These are phyloP conservation scores for Strobilomyces echinocephalus DNA, from an alignment of 768 basidiomycete genomes.

Conservation along the genomic window DNA sequence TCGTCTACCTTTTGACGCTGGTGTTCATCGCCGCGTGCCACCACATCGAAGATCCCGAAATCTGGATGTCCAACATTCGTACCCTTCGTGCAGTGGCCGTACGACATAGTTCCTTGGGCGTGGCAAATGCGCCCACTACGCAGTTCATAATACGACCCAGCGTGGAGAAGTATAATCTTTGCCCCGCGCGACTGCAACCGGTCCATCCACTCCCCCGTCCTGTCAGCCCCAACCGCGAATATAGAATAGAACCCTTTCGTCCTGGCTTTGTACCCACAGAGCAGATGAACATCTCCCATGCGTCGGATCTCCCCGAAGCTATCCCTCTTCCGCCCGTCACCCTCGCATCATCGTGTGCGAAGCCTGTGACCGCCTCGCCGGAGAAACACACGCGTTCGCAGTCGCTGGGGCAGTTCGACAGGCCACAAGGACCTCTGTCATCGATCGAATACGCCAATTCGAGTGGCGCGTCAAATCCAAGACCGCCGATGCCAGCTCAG, in stretches of 20 bases:
- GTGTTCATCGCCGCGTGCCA: conserved; percentile 41
- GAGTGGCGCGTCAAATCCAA: conserved; percentile 16
- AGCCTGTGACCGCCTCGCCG: conserved; percentile 12
- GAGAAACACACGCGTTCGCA: conserved; percentile 1
- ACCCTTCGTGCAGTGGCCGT: conserved; percentile 35
- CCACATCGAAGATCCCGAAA: conserved; percentile 38
- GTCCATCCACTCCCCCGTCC: conserved; percentile 29
- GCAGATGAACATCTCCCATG: conserved; percentile 16
- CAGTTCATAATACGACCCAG: conserved; percentile 32
- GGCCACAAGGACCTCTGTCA: conserved; percentile 11
- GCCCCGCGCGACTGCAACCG: conserved; percentile 37
- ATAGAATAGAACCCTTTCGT: conserved; percentile 45
- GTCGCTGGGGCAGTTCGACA: conserved; percentile 8
- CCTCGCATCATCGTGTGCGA: conserved; percentile 13
- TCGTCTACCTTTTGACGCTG: conserved; percentile 53
- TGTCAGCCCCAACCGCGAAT: conserved; percentile 39
- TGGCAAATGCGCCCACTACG: conserved; percentile 35
- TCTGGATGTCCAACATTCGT: conserved; percentile 52
- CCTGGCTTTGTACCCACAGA: conserved; percentile 24
- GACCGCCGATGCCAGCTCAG: conserved; percentile 2
- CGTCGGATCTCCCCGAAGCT: conserved; percentile 22
- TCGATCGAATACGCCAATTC: conserved; percentile 33
- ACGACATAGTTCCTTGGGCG: conserved; percentile 29
- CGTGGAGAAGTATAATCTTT: conserved; percentile 41
- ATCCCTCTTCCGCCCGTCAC: conserved; percentile 20